A percentile compares a stretch with the other conserved stretches of the same genome.
phyloP scores from a whole-genome alignment of 768 basidiomycete genomes.

The Epithele typhae region DNA sequence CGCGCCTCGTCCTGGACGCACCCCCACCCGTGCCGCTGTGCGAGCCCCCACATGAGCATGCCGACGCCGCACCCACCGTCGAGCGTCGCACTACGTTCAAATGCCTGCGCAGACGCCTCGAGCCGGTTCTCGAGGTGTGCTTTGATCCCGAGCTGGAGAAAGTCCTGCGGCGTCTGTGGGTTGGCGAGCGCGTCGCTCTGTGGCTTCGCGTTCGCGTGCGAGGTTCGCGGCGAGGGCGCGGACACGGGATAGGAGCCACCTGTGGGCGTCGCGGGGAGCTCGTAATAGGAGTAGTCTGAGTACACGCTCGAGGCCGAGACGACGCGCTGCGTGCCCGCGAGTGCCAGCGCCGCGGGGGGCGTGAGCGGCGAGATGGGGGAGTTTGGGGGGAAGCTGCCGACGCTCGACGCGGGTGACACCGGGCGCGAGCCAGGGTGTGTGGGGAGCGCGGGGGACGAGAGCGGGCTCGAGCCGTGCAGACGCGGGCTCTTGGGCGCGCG shows the following conservation, averaged over 20 bases:
- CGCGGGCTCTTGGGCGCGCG: neutral
- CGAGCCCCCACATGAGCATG: conserved; percentile 90
- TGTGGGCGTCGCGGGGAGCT: conserved; percentile 41
- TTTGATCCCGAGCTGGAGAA: conserved; percentile 70
- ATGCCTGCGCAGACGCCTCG: conserved; percentile 62
- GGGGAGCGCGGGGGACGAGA: neutral
- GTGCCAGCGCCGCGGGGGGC: neutral
- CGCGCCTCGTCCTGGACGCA: conserved; percentile 71
- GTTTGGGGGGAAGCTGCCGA: neutral
- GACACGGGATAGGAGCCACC: conserved; percentile 18
- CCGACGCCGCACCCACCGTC: conserved; percentile 82
- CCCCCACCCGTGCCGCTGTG: conserved; percentile 88
- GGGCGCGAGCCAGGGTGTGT: neutral
- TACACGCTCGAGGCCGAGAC: conserved; percentile 40
- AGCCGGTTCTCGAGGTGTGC: conserved; percentile 74
- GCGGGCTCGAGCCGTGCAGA: neutral
- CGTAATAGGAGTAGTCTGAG: conserved; percentile 66
- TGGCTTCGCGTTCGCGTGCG: conserved; percentile 1
- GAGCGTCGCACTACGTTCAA: conserved; percentile 71
- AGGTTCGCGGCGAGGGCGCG: conserved; percentile 1
- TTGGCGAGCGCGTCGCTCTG: conserved; percentile 2
- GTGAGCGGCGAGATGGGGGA: neutral
- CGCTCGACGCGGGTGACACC: conserved; percentile 5
- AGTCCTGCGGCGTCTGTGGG: conserved; percentile 53
- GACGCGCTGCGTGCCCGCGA: conserved; percentile 5